A percentile compares a stretch with the other conserved stretches of the same genome.
phyloP scores from a whole-genome alignment of 257 asterid species.

The Mentha longifolia region DNA sequence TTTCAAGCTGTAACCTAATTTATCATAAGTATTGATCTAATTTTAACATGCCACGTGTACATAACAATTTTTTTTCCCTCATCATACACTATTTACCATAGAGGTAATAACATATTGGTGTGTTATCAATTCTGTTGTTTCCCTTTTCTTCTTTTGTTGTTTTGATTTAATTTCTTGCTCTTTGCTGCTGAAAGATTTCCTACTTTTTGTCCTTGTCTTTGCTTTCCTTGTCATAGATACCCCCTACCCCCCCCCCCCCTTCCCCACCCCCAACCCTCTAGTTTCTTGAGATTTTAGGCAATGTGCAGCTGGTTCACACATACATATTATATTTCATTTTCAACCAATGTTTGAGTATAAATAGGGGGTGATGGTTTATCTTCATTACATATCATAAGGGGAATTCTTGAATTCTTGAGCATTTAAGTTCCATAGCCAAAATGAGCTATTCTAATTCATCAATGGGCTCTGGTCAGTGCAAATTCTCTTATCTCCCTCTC shows the following conservation, averaged over 20 bases:
- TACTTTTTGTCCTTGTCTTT: constrained; percentile 45
- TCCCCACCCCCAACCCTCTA: constrained; percentile 25
- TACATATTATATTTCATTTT: constrained; percentile 55
- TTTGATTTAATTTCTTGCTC: constrained; percentile 46
- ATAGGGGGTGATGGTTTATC: constrained; percentile 45
- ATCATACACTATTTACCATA: background rate
- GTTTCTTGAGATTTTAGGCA: constrained; percentile 63
- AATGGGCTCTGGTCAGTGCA: constrained; percentile 78
- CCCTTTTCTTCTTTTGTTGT: constrained; percentile 32
- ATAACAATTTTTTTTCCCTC: background rate
- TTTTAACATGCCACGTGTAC: constrained; percentile 19
- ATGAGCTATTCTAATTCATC: constrained; percentile 94
- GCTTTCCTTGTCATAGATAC: constrained; percentile 51
- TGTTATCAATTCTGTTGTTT: constrained; percentile 29
- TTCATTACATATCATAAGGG: constrained; percentile 46
- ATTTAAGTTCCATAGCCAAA: constrained; percentile 27
- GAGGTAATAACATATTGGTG: constrained; percentile 27
- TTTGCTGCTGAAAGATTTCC: constrained; percentile 55
- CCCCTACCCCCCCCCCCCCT: constrained; percentile 25
- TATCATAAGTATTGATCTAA: background rate
- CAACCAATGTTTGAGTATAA: constrained; percentile 59
- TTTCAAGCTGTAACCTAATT: constrained; percentile 37
- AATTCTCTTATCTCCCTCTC: background rate
- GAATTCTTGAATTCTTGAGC: constrained; percentile 25
- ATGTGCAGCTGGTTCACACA: constrained; percentile 82